These are phyloP conservation scores for Trametes versicolor DNA, from an alignment of 1,284 basidiomycete genomes.

Conservation along the genomic window DNA sequence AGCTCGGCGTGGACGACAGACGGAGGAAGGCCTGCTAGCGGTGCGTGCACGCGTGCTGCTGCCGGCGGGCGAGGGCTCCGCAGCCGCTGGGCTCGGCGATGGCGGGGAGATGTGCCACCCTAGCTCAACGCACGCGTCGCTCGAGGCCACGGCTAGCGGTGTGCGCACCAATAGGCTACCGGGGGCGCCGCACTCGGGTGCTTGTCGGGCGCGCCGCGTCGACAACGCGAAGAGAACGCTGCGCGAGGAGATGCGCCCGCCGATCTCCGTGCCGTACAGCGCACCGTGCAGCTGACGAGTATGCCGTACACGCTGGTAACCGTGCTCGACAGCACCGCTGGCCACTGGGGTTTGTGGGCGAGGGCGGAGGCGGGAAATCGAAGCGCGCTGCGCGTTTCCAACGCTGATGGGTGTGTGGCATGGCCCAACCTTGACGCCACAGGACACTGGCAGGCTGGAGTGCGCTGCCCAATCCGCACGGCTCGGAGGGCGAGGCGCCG, in stretches of 20 bases:
- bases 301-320: slow-evolving; percentile 2
- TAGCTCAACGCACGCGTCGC: not conserved
- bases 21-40: no score
- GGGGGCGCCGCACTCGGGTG: not conserved
- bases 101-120: not conserved
- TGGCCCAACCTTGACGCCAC: slow-evolving; percentile 22
- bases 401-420: slow-evolving; percentile 4
- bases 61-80: not conserved
- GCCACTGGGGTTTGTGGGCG: not conserved
- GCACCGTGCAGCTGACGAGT: not conserved
- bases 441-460: not conserved
- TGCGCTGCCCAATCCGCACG: slow-evolving; percentile 9
- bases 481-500: slow-evolving; percentile 8
- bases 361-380: not conserved
- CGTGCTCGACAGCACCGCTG: not conserved
- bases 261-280: not conserved
- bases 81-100: not conserved
- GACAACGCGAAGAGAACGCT: not conserved
- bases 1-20: no score
- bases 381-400: not conserved
- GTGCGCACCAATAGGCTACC: slow-evolving; percentile 8
- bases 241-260: not conserved
- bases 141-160: not conserved
- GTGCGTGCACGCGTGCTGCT: not conserved
- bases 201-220: not conserved